phyloP scores from a whole-genome alignment of 257 asterid species.

The Echium plantagineum region DNA sequence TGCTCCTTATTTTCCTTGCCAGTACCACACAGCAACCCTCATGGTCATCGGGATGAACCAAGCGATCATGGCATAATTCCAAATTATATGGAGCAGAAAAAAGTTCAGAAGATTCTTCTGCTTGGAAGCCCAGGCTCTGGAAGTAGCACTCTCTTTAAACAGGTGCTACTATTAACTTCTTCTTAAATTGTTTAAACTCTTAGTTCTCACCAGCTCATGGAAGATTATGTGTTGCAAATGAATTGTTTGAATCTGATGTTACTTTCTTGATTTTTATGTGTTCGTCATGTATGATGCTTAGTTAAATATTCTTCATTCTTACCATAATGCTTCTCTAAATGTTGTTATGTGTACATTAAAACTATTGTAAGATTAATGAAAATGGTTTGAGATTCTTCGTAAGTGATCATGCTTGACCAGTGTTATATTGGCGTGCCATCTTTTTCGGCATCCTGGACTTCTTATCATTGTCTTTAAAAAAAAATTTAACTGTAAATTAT shows the following conservation, averaged over 20 bases:
- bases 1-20: conserved; percentile 61
- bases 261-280: not conserved
- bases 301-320: not conserved
- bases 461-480: too few relatives aligned
- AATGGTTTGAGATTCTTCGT: too few relatives aligned
- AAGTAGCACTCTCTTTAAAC: conserved; percentile 64
- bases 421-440: too few relatives aligned
- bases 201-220: not conserved
- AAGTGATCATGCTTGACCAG: too few relatives aligned
- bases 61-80: conserved; percentile 20
- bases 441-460: too few relatives aligned
- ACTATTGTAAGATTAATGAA: too few relatives aligned
- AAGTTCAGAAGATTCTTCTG: conserved; percentile 47
- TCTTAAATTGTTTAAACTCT: not conserved
- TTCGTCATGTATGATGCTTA: not conserved
- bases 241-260: not conserved
- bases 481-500: too few relatives aligned
- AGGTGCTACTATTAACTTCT: conserved; percentile 25
- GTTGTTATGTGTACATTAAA: not conserved
- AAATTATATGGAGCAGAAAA: conserved; percentile 30
- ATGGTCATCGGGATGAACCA: conserved; percentile 21
- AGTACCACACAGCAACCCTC: conserved; percentile 38
- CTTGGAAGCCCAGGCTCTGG: conserved; percentile 65
- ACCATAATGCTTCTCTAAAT: not conserved
- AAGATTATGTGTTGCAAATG: not conserved